Conservation (phyloP, 208 protist genomes). For the Acanthamoeba pearcei region DNA sequence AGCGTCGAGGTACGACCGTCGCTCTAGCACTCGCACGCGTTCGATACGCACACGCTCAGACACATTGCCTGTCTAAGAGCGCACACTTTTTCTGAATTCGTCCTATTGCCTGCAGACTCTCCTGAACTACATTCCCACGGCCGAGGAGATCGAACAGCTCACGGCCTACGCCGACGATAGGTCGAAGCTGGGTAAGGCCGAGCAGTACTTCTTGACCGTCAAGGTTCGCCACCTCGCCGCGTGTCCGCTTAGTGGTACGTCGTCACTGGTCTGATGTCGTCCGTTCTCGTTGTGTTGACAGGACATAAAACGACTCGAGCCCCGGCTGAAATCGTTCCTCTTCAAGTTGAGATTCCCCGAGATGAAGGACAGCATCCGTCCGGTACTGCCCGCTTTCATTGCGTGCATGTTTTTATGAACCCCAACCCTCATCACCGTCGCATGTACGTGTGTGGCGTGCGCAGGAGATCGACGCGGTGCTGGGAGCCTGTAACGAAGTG, state of each 20-base stretch:
- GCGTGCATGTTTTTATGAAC: too few species aligned
- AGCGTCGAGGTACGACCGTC: background rate
- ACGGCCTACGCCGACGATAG: background rate
- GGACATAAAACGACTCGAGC: conserved; percentile 15
- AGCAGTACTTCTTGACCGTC: conserved; percentile 71
- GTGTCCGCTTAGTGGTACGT: background rate
- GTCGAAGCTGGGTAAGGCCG: conserved; percentile 55
- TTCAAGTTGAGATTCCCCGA: conserved; percentile 34
- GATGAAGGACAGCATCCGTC: background rate
- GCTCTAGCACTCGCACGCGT: too few species aligned
- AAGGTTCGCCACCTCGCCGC: background rate
- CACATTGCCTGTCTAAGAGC: too few species aligned
- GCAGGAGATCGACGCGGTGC: background rate
- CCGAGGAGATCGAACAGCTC: conserved; percentile 41
- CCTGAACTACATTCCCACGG: background rate
- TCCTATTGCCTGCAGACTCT: background rate
- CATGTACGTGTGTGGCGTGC: background rate
- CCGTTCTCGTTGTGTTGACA: background rate
- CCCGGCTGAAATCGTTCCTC: background rate
- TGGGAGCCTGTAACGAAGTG: conserved; percentile 13
- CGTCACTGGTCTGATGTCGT: too few species aligned
- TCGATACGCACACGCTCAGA: too few species aligned
- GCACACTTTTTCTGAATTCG: background rate
- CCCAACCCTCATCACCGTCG: too few species aligned
- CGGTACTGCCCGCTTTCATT: background rate